Evolutionary conservation across 768 basidiomycete species (phyloP).

Genomic region (Termitomyces eurrhizus): DNA sequence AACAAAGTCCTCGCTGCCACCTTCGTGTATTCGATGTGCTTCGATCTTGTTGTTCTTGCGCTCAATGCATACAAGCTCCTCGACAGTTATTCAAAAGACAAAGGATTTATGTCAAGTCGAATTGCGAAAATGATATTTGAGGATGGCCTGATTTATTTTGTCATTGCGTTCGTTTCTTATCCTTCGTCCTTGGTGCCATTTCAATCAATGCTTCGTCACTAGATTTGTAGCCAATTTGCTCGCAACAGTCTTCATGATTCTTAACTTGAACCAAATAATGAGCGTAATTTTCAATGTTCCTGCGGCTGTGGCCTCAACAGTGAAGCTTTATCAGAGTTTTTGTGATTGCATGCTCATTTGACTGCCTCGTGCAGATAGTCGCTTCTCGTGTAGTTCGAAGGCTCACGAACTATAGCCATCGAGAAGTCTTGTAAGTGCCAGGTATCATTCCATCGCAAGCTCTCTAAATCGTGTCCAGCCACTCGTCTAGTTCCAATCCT

Average conservation of each 20-base stretch:
- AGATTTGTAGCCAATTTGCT: slow-evolving; percentile 43
- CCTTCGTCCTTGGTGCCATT: background rate
- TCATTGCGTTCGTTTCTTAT: slow-evolving; percentile 55
- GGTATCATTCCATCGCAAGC: background rate
- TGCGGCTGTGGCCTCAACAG: slow-evolving; percentile 51
- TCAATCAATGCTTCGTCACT: background rate
- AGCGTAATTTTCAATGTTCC: slow-evolving; percentile 63
- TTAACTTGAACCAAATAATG: slow-evolving; percentile 67
- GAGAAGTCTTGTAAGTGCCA: slow-evolving; percentile 43
- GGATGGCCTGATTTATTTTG: slow-evolving; percentile 72
- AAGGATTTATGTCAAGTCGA: slow-evolving; percentile 33
- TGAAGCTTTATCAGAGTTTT: slow-evolving; percentile 21
- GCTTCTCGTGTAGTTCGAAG: slow-evolving; percentile 59
- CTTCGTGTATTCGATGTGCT: slow-evolving; percentile 76
- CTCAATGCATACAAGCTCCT: slow-evolving; percentile 60
- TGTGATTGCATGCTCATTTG: background rate
- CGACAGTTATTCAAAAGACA: slow-evolving; percentile 17
- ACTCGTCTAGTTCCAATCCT: slow-evolving; percentile 22
- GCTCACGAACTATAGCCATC: slow-evolving; percentile 45
- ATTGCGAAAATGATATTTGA: slow-evolving; percentile 63
- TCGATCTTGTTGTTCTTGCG: slow-evolving; percentile 58
- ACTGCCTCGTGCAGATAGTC: slow-evolving; percentile 38
- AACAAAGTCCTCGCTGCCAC: slow-evolving; percentile 63
- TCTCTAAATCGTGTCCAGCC: slow-evolving; percentile 13
- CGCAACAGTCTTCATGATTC: slow-evolving; percentile 60